Base-by-base conservation (phyloP, 2,329 filamentous ascomycete species). In the Diaporthe destruens region DNA sequence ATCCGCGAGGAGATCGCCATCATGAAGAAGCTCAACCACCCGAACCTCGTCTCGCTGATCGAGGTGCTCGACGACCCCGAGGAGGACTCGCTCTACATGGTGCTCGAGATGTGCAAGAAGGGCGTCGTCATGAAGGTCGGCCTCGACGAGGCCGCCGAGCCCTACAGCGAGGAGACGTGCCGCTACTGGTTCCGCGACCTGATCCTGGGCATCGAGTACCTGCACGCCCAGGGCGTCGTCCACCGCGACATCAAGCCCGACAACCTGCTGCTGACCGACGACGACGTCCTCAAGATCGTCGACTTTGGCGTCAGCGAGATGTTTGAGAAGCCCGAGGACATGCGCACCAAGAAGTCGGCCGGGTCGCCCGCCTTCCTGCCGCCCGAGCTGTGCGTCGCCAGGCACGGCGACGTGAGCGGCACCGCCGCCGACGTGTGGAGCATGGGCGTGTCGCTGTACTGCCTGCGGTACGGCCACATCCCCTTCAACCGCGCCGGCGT, bases 291-390 rank as follows among this genome's bases (percentile, higher is more conserved):
- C 68, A 99, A 98, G 81, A 93, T 99, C 76, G 95, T 97, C 68
- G 96, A 98, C 81, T 99, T 99, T 86, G 96, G 96, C n/a, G 96
- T 98, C 9, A 98, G 96, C 0, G 96, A 99, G 80, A 98, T 99
- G 91, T 99, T 99, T 77, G 93, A 96, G 79, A 98, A 97, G 80
- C 79, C 85, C 2, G 87, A 93, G 2, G 89, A 94, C 57, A 98
- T 98, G 96, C 91, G 91, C 80, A 98, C 94, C 0, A 91, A 93
- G 72, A 99, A 98, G 83, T 96, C 95, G 4, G 95, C 95, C 14
- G 96, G 96, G 1, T 98, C 95, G 4, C 96, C 96, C 0, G 96
- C 96, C 0, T 99, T 99, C 78, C 88, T 98, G 72, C 94, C 96
- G 0, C 96, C 96, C 0, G 96, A 99, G 81, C 86, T 99, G 16